phyloP scores from a whole-genome alignment of 2,329 filamentous ascomycete genomes.

The Chrysosporium queenslandicum region DNA sequence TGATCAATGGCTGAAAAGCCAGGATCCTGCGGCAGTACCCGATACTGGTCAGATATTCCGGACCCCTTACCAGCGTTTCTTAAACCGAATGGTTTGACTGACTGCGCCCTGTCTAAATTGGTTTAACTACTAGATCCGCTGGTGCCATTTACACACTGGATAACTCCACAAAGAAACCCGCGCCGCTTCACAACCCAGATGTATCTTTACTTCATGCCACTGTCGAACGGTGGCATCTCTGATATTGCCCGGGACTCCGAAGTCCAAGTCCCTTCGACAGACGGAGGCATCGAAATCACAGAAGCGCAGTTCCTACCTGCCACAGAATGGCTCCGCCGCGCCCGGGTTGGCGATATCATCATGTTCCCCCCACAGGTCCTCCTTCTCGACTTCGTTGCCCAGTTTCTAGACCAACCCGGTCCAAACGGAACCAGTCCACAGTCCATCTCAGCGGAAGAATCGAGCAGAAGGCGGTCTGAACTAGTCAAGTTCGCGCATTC shows the following conservation, averaged over 20 bases:
- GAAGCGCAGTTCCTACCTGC: slow-evolving; percentile 68
- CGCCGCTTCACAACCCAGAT: slow-evolving; percentile 90
- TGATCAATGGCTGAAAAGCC: slow-evolving; percentile 48
- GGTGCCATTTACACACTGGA: slow-evolving; percentile 80
- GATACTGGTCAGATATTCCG: slow-evolving; percentile 48
- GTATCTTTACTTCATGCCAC: slow-evolving; percentile 84
- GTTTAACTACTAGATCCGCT: slow-evolving; percentile 37
- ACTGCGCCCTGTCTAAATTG: neutral
- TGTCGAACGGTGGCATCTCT: slow-evolving; percentile 33
- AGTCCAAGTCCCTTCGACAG: slow-evolving; percentile 60
- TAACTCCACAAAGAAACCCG: slow-evolving; percentile 60
- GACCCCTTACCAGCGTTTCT: neutral
- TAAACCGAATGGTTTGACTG: slow-evolving; percentile 3
- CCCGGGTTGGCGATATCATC: slow-evolving; percentile 58
- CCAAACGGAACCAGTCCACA: slow-evolving; percentile 14
- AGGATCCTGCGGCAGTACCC: slow-evolving; percentile 29
- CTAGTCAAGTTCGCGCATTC: slow-evolving; percentile 43
- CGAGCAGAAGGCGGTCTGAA: slow-evolving; percentile 30
- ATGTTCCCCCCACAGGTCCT: slow-evolving; percentile 82
- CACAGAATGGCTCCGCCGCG: slow-evolving; percentile 57
- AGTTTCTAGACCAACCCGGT: slow-evolving; percentile 39
- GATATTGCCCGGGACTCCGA: slow-evolving; percentile 37
- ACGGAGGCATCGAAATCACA: slow-evolving; percentile 61
- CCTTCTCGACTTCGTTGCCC: slow-evolving; percentile 44
- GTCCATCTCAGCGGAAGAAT: slow-evolving; percentile 21